Evolutionary conservation across 2,329 filamentous ascomycete genomes (phyloP).

Genomic region (Aspergillus calidoustus): DNA sequence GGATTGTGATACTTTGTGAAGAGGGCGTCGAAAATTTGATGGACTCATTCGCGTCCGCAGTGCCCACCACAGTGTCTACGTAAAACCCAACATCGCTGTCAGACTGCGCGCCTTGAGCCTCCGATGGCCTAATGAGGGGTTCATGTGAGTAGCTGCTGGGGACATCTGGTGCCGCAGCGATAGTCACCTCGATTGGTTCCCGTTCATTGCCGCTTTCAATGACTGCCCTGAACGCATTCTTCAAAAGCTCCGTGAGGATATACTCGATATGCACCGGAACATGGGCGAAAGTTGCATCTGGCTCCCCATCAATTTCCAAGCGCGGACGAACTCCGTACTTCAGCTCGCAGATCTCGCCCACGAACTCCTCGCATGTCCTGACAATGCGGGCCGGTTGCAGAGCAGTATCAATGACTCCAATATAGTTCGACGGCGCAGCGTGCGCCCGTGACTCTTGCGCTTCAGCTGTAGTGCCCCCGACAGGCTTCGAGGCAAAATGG

Average conservation of each 20-base stretch:
- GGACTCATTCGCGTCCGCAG: slow-evolving; percentile 37
- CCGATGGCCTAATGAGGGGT: slow-evolving; percentile 31
- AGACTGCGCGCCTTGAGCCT: slow-evolving; percentile 17
- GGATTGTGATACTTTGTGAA: slow-evolving; percentile 85
- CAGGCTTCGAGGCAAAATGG: slow-evolving; percentile 74
- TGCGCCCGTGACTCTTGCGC: slow-evolving; percentile 26
- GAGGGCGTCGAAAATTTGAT: slow-evolving; percentile 46
- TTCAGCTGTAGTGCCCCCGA: slow-evolving; percentile 58
- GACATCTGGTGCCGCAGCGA: slow-evolving; percentile 70
- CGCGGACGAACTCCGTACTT: slow-evolving; percentile 88
- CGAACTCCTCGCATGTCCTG: slow-evolving; percentile 83
- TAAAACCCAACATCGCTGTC: slow-evolving; percentile 39
- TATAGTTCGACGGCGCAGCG: slow-evolving; percentile 64
- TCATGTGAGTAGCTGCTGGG: slow-evolving; percentile 48
- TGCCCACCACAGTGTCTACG: slow-evolving; percentile 33
- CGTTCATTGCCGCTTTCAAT: slow-evolving; percentile 80
- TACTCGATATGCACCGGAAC: slow-evolving; percentile 97
- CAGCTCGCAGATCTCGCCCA: slow-evolving; percentile 94
- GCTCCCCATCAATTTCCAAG: slow-evolving; percentile 81
- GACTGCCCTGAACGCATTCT: slow-evolving; percentile 94
- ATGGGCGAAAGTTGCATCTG: slow-evolving; percentile 86
- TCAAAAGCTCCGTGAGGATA: slow-evolving; percentile 93
- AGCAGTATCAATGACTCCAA: slow-evolving; percentile 93
- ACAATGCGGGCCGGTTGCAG: slow-evolving; percentile 81
- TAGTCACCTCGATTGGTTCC: slow-evolving; percentile 88